These are phyloP conservation scores for Suhomyces wounanorum DNA, from an alignment of 1,139 yeast species.

Conservation along the genomic window DNA sequence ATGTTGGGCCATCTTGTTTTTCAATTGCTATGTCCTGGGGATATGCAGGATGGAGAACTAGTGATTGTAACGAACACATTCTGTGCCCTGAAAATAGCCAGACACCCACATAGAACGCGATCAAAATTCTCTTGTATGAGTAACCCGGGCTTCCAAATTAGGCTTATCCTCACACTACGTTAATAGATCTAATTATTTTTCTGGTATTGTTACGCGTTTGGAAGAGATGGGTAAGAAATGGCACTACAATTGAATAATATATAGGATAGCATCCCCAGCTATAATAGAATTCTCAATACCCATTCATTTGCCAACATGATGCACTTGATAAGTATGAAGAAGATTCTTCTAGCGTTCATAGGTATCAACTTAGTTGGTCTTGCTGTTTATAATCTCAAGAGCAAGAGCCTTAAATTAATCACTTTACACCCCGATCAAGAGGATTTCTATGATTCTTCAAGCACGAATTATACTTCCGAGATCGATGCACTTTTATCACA, in stretches of 20 bases:
- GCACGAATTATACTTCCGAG: slow-evolving; percentile 1
- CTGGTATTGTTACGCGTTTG: neutral
- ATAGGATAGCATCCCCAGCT: neutral
- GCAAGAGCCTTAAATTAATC: neutral
- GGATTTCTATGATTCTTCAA: neutral
- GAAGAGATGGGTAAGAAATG: neutral
- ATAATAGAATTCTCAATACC: neutral
- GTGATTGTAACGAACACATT: neutral
- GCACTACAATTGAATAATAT: neutral
- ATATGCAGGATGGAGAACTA: neutral
- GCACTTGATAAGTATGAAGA: slow-evolving; percentile 3
- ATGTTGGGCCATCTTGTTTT: neutral
- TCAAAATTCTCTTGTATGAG: neutral
- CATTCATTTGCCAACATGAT: neutral
- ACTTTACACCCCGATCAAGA: slow-evolving; percentile 2
- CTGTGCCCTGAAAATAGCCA: neutral
- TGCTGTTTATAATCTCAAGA: slow-evolving; percentile 2
- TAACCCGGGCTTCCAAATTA: neutral
- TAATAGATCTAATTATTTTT: neutral
- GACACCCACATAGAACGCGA: neutral
- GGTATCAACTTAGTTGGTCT: slow-evolving; percentile 4
- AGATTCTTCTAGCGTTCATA: slow-evolving; percentile 4
- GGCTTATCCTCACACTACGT: neutral
- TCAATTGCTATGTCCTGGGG: neutral
- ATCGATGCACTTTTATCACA: slow-evolving; percentile 2